phyloP scores from a whole-genome alignment of 83 land plant genomes.

The Diphasiastrum complanatum region DNA sequence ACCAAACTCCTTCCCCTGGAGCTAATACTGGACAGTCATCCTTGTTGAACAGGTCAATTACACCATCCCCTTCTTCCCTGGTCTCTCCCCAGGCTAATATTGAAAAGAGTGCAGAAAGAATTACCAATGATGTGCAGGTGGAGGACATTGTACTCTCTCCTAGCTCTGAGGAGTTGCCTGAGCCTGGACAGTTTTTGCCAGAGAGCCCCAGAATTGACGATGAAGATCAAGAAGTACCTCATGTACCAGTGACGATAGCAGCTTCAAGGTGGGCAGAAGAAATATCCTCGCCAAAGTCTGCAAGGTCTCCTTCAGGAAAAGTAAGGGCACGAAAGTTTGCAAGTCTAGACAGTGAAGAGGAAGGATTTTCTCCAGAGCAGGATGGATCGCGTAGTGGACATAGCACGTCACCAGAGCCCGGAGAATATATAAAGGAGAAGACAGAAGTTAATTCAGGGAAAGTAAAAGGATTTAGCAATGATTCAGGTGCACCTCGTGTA shows the following conservation, averaged over 20 bases:
- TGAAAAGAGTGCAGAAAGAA: slow-evolving; percentile 3
- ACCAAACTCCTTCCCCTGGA: too few species aligned
- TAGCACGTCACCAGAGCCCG: slow-evolving; percentile 35
- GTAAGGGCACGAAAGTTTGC: slow-evolving; percentile 2
- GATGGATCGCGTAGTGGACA: slow-evolving; percentile 5
- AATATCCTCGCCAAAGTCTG: slow-evolving; percentile 16
- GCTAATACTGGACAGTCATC: background rate
- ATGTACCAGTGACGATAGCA: slow-evolving; percentile 24
- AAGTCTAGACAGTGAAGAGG: slow-evolving; percentile 25
- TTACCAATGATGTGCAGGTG: slow-evolving; percentile 11
- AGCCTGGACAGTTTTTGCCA: slow-evolving; percentile 20
- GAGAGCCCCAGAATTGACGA: slow-evolving; percentile 20
- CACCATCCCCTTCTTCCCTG: slow-evolving; percentile 10
- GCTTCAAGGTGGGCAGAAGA: slow-evolving; percentile 37
- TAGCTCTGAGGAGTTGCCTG: slow-evolving; percentile 16
- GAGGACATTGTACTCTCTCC: slow-evolving; percentile 13
- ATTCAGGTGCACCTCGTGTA: background rate
- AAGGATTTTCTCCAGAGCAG: slow-evolving; percentile 1
- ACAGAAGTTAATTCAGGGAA: background rate
- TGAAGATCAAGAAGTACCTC: slow-evolving; percentile 16
- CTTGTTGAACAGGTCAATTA: background rate
- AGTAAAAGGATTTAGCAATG: slow-evolving; percentile 5
- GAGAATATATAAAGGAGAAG: slow-evolving; percentile 26
- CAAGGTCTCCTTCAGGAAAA: slow-evolving; percentile 6
- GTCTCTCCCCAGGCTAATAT: background rate